These are phyloP conservation scores for Gypsophila paniculata DNA, from an alignment of 179 eudicot genomes.

Conservation along the genomic window DNA sequence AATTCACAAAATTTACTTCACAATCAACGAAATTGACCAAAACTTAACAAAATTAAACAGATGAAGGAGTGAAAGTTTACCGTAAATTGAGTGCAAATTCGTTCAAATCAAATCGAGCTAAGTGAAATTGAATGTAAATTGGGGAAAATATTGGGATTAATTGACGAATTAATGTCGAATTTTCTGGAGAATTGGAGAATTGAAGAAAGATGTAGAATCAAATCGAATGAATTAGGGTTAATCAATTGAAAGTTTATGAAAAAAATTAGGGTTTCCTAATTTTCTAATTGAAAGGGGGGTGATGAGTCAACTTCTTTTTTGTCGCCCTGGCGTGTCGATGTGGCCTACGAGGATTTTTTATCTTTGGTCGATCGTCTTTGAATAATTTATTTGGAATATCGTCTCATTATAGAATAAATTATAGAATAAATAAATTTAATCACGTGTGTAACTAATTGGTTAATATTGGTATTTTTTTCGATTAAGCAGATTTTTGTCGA, in stretches of 20 bases:
- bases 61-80: neutral
- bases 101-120: neutral
- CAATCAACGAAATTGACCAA: neutral
- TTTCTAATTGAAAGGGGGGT: conserved; percentile 8
- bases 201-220: conserved; percentile 3
- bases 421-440: too few relatives aligned
- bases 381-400: too few relatives aligned
- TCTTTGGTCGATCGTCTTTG: too few relatives aligned
- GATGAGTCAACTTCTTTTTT: conserved; percentile 25
- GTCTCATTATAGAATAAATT: too few relatives aligned
- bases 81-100: conserved; percentile 9
- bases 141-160: neutral
- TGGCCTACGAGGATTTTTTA: conserved; percentile 21
- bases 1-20: conserved; percentile 11
- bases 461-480: too few relatives aligned
- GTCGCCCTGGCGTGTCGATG: conserved; percentile 27
- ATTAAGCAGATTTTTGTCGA: too few relatives aligned
- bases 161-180: neutral
- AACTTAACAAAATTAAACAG: neutral
- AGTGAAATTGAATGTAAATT: neutral
- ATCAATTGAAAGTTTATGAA: conserved; percentile 19
- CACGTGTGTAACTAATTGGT: too few relatives aligned
- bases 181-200: neutral
- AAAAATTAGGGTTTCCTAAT: conserved; percentile 14
- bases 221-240: conserved; percentile 6